phyloP scores from a whole-genome alignment of 805 yeast species.

The Wickerhamiella brachini region DNA sequence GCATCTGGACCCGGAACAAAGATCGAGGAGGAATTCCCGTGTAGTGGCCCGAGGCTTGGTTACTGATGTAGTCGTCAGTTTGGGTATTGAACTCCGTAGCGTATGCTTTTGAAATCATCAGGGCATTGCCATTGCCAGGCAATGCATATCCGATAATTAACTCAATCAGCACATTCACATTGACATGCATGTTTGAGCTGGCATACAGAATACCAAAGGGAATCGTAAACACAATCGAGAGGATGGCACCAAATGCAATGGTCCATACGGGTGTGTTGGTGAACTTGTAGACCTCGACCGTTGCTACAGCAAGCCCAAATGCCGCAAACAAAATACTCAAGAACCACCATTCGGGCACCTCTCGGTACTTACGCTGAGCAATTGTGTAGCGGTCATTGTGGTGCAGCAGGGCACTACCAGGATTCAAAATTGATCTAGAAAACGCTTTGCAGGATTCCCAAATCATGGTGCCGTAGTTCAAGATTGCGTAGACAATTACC shows the following conservation, averaged over 20 bases:
- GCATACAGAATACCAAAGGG: constrained; percentile 38
- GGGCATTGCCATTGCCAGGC: constrained; percentile 41
- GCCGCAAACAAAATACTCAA: constrained; percentile 30
- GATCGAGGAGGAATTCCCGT: constrained; percentile 46
- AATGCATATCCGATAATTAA: constrained; percentile 43
- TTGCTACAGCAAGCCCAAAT: constrained; percentile 32
- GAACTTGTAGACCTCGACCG: constrained; percentile 25
- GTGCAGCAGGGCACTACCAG: constrained; percentile 21
- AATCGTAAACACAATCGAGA: constrained; percentile 37
- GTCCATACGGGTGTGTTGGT: constrained; percentile 49
- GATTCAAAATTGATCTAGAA: not conserved
- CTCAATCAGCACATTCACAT: constrained; percentile 35
- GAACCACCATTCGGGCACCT: constrained; percentile 50
- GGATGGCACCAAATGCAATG: constrained; percentile 37
- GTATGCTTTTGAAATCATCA: constrained; percentile 37
- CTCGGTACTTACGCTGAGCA: constrained; percentile 43
- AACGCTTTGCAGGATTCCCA: constrained; percentile 1
- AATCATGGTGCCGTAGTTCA: constrained; percentile 32
- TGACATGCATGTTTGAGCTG: constrained; percentile 35
- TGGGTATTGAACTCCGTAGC: constrained; percentile 51
- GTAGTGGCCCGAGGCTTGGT: constrained; percentile 42
- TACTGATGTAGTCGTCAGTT: constrained; percentile 45
- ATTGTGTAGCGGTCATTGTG: constrained; percentile 41
- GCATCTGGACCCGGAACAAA: constrained; percentile 35
- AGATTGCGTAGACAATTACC: constrained; percentile 33